Percentiles rank a stretch among this genome's conserved stretches.
Evolutionary conservation across 2,329 filamentous ascomycete genomes (phyloP).

Genomic region (Aspergillus uvarum): DNA sequence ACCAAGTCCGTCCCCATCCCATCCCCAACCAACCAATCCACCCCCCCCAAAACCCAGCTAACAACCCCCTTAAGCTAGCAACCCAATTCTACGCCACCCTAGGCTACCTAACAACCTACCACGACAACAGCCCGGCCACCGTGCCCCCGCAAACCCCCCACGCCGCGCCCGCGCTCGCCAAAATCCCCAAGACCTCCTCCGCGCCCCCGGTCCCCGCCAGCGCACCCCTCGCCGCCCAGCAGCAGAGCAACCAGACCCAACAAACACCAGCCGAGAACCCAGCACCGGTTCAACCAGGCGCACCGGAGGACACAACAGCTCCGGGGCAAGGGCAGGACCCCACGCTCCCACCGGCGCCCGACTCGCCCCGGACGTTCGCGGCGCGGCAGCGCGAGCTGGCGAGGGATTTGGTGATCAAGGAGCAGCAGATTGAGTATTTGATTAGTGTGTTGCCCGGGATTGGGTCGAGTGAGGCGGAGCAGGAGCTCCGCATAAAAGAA

Average conservation of each 20-base stretch:
- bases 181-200: slow-evolving; percentile 43
- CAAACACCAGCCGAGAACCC: slow-evolving; percentile 16
- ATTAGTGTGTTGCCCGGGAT: slow-evolving; percentile 49
- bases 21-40: neutral
- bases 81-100: slow-evolving; percentile 54
- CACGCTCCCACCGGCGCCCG: slow-evolving; percentile 38
- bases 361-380: slow-evolving; percentile 44
- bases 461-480: slow-evolving; percentile 45
- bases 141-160: slow-evolving; percentile 31
- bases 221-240: slow-evolving; percentile 17
- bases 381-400: slow-evolving; percentile 48
- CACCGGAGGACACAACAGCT: slow-evolving; percentile 7
- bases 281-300: slow-evolving; percentile 17
- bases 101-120: slow-evolving; percentile 49
- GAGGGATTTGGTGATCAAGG: slow-evolving; percentile 51
- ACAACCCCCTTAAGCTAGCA: slow-evolving; percentile 41
- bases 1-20: slow-evolving; percentile 39
- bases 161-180: slow-evolving; percentile 40
- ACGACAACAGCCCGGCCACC: slow-evolving; percentile 43
- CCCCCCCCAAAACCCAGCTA: slow-evolving; percentile 2
- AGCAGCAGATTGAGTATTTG: slow-evolving; percentile 52
- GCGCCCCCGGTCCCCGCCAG: slow-evolving; percentile 35
- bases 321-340: slow-evolving; percentile 16
- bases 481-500: slow-evolving; percentile 44
- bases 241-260: slow-evolving; percentile 16